Percentiles rank a stretch among this genome's conserved stretches.
These are phyloP conservation scores for Pinus taeda DNA, from an alignment of 75 land plant genomes.

Conservation along the genomic window DNA sequence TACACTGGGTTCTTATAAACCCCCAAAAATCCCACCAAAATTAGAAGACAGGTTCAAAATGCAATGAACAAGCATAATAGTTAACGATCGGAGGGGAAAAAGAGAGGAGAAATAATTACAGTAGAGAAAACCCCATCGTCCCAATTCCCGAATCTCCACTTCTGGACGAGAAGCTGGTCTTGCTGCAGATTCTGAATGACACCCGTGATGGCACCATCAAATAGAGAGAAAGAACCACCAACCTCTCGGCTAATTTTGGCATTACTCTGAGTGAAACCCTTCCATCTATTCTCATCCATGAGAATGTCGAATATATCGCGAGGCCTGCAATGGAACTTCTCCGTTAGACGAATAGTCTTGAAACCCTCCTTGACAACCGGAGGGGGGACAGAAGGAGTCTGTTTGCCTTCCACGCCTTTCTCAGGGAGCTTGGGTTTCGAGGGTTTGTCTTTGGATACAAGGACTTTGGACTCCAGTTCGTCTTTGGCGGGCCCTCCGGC, in stretches of 20 bases:
- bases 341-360: constrained; percentile 73
- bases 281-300: constrained; percentile 96
- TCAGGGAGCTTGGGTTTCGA: background rate
- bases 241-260: constrained; percentile 90
- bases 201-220: constrained; percentile 92
- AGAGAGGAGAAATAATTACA: constrained; percentile 26
- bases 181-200: constrained; percentile 72
- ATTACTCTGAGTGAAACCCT: constrained; percentile 94
- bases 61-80: background rate
- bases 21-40: too few species aligned
- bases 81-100: background rate
- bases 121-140: constrained; percentile 78
- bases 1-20: too few species aligned
- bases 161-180: constrained; percentile 81
- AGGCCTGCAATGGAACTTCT: constrained; percentile 87
- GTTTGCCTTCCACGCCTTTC: background rate
- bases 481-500: constrained; percentile 95
- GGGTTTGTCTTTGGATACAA: constrained; percentile 11
- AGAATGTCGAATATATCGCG: constrained; percentile 66
- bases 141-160: constrained; percentile 95
- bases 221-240: constrained; percentile 82
- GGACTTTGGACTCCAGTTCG: constrained; percentile 70
- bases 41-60: background rate
- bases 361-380: constrained; percentile 63
- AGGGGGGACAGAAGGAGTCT: background rate